Conservation (phyloP, 2,329 filamentous ascomycete species). For the Diplodia scrobiculata region DNA sequence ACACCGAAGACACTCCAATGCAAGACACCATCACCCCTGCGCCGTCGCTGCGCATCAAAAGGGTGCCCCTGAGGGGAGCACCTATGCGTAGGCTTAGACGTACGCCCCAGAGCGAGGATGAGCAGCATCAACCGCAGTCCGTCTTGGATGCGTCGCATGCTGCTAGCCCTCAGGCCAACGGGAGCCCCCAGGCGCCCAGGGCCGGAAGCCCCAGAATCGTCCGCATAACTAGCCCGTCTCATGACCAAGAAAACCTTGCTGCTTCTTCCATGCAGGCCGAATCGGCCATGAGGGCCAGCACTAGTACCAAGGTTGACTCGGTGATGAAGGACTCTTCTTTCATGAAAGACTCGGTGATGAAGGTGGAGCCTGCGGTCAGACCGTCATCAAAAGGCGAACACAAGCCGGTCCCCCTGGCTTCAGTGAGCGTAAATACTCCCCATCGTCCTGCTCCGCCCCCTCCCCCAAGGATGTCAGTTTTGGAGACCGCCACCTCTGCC, state of each 20-base stretch:
- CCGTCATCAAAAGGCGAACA: constrained; percentile 23
- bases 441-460: constrained; percentile 71
- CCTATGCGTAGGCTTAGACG: constrained; percentile 45
- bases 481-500: constrained; percentile 85
- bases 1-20: constrained; percentile 41
- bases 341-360: constrained; percentile 38
- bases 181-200: constrained; percentile 11
- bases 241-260: constrained; percentile 81
- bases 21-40: constrained; percentile 42
- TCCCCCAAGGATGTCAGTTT: constrained; percentile 92
- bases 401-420: constrained; percentile 55
- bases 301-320: constrained; percentile 31
- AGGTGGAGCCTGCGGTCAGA: constrained; percentile 30
- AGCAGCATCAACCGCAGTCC: constrained; percentile 8
- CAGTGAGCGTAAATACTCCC: constrained; percentile 69
- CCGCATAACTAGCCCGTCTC: constrained; percentile 55
- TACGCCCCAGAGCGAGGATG: constrained; percentile 38
- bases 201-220: constrained; percentile 24
- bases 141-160: constrained; percentile 5
- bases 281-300: constrained; percentile 18
- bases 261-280: constrained; percentile 40
- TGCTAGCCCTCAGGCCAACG: constrained; percentile 38
- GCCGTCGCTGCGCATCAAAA: constrained; percentile 45
- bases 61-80: constrained; percentile 45
- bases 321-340: constrained; percentile 28